These are phyloP conservation scores for Coprinopsis sp. DNA, from an alignment of 768 basidiomycete species.

Conservation along the genomic window DNA sequence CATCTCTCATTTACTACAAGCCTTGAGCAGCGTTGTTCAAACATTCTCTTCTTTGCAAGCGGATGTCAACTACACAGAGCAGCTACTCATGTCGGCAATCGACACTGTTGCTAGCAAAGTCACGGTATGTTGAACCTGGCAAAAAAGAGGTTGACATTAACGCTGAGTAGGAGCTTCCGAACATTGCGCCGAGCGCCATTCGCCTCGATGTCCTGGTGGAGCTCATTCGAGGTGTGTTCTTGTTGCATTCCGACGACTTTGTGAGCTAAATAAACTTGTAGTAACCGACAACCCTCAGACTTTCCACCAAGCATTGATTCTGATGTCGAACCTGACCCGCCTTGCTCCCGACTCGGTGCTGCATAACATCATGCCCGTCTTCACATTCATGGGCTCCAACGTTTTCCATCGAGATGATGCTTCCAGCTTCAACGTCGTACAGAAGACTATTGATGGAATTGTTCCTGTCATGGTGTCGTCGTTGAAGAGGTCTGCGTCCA, in stretches of 20 bases:
- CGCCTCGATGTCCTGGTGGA: slow-evolving; percentile 85
- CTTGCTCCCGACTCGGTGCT: slow-evolving; percentile 88
- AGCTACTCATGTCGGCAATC: slow-evolving; percentile 79
- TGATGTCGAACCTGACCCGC: slow-evolving; percentile 80
- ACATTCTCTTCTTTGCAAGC: slow-evolving; percentile 48
- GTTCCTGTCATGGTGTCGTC: slow-evolving; percentile 90
- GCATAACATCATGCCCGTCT: slow-evolving; percentile 95
- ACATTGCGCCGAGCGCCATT: slow-evolving; percentile 51
- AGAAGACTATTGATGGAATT: slow-evolving; percentile 92
- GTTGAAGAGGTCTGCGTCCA: slow-evolving; percentile 52
- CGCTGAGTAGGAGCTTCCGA: slow-evolving; percentile 44
- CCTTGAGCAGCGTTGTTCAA: slow-evolving; percentile 61
- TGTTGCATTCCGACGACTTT: not conserved
- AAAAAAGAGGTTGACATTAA: not conserved
- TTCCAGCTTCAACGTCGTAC: slow-evolving; percentile 92
- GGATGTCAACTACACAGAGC: slow-evolving; percentile 76
- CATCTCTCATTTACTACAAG: slow-evolving; percentile 66
- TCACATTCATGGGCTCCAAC: slow-evolving; percentile 99
- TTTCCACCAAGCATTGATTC: slow-evolving; percentile 85
- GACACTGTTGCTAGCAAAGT: slow-evolving; percentile 59
- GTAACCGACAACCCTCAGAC: slow-evolving; percentile 91
- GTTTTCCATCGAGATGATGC: slow-evolving; percentile 95
- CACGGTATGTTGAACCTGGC: slow-evolving; percentile 33
- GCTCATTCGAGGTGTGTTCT: slow-evolving; percentile 64
- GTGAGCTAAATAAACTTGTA: slow-evolving; percentile 23